phyloP scores from a whole-genome alignment of 164 flowering plant species.

The Magnolia sinica region DNA sequence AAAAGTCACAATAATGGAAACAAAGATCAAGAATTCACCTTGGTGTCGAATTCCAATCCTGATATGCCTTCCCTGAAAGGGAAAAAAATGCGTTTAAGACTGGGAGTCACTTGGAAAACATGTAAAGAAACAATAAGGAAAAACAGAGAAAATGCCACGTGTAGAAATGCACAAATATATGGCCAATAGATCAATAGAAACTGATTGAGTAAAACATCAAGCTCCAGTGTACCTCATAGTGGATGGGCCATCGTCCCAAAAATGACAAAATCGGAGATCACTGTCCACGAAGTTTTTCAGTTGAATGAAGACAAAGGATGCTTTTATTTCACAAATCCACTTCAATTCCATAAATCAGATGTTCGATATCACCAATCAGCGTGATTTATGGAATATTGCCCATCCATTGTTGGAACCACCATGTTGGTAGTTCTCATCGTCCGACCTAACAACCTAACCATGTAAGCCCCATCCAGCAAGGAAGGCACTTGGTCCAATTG shows the following conservation, averaged over 20 bases:
- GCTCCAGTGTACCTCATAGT: too few species aligned
- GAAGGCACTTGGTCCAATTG: too few species aligned
- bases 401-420: too few species aligned
- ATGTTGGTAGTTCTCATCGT: too few species aligned
- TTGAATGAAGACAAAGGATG: background rate
- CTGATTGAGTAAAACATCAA: too few species aligned
- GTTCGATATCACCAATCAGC: background rate
- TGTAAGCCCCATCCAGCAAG: too few species aligned
- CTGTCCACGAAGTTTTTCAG: too few species aligned
- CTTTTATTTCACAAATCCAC: background rate
- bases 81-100: background rate
- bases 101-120: background rate
- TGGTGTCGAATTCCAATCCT: slow-evolving; percentile 63
- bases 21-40: slow-evolving; percentile 40
- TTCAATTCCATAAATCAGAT: background rate
- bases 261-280: too few species aligned
- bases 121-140: background rate
- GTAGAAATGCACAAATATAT: background rate
- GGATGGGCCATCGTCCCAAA: too few species aligned
- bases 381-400: too few species aligned
- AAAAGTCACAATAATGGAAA: background rate
- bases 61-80: slow-evolving; percentile 54
- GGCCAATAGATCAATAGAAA: background rate
- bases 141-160: background rate
- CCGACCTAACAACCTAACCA: too few species aligned